Evolutionary conservation across 495 filamentous ascomycete species (phyloP), one percentile per base, ranked within the genome.

Genomic region (Neurospora africana): DNA sequence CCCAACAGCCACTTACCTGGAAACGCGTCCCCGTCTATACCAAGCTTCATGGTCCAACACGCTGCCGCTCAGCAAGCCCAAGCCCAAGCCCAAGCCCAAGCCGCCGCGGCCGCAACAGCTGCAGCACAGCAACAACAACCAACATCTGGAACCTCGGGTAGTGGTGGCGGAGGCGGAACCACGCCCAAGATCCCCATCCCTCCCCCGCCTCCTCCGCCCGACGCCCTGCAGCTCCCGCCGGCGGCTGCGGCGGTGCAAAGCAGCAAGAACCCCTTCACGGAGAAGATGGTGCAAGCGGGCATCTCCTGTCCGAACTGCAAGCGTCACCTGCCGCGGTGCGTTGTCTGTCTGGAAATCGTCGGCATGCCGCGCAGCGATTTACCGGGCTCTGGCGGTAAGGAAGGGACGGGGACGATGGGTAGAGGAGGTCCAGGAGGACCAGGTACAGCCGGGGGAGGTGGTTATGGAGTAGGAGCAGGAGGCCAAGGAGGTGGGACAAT

Each of bases 251-350:
- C 23, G 2, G 53, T 15, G 11, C 53, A 61, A 61, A 61, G 75
- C 53, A 53, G 43, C 10, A 47, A 74, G 30, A 85, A 85, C 74
- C 83, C 81, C 11, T 83, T 84, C 37, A 81, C 79, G 30, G 80
- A 81, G 9, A 84, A 82, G 69, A 83, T 82, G 79, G 80, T 83
- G 69, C 78, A 84, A 72, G 82, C 84, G 7, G 87, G 88, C 2
- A 84, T 89, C 67, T 84, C 91, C 53, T 99, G 95, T 76, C 93
- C 93, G 0, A 88, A 88, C 74, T 99, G 96, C 82, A 93, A 91
- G 38, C 87, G 92, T 19, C 93, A 94, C 73, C 89, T 98, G 78
- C 93, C 93, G 5, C 88, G 96, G 7, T 99, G 95, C 77, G 92
- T 91, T 2, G 87, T 98, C 9, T 99, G 95, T 79, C 88, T 92